Evolutionary conservation across 371 early-diverging fungal genomes (phyloP).

Genomic region (Rhizopus microsporus): DNA sequence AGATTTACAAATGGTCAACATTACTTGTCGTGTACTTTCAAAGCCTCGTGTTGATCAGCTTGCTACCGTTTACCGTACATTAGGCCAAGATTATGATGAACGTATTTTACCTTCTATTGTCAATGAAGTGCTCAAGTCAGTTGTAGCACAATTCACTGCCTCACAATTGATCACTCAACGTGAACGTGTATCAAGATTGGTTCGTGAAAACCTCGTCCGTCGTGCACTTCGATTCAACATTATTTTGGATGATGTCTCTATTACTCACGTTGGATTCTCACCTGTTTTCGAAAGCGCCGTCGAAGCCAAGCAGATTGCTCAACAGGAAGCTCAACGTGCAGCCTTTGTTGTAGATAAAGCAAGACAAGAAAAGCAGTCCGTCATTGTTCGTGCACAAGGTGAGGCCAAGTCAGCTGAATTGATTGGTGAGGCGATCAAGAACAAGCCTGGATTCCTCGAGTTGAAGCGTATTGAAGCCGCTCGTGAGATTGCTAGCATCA

Average conservation of each 20-base stretch:
- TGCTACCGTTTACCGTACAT: slow-evolving; percentile 86
- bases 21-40: slow-evolving; percentile 95
- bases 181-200: slow-evolving; percentile 87
- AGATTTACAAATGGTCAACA: slow-evolving; percentile 99
- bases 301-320: slow-evolving; percentile 99
- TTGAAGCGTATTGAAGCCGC: slow-evolving; percentile 95
- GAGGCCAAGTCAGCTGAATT: slow-evolving; percentile 93
- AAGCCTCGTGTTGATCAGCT: slow-evolving; percentile 81
- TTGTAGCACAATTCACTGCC: slow-evolving; percentile 98
- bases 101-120: slow-evolving; percentile 98
- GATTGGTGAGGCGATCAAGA: slow-evolving; percentile 91
- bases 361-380: slow-evolving; percentile 95
- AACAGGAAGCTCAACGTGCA: slow-evolving; percentile 98
- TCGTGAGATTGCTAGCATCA: slow-evolving; percentile 87
- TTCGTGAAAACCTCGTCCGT: slow-evolving; percentile 87
- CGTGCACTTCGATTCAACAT: slow-evolving; percentile 92
- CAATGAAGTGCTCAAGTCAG: slow-evolving; percentile 97
- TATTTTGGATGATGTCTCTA: slow-evolving; percentile 95
- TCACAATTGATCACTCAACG: slow-evolving; percentile 98
- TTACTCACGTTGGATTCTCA: slow-evolving; percentile 95
- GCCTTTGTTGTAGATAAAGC: slow-evolving; percentile 97
- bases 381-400: slow-evolving; percentile 96
- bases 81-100: slow-evolving; percentile 96
- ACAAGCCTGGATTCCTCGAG: slow-evolving; percentile 96
- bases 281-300: slow-evolving; percentile 96